Percentiles rank a stretch among this genome's conserved stretches.
Conservation (phyloP, 148 eudicot genomes). For the Agrostemma githago region DNA sequence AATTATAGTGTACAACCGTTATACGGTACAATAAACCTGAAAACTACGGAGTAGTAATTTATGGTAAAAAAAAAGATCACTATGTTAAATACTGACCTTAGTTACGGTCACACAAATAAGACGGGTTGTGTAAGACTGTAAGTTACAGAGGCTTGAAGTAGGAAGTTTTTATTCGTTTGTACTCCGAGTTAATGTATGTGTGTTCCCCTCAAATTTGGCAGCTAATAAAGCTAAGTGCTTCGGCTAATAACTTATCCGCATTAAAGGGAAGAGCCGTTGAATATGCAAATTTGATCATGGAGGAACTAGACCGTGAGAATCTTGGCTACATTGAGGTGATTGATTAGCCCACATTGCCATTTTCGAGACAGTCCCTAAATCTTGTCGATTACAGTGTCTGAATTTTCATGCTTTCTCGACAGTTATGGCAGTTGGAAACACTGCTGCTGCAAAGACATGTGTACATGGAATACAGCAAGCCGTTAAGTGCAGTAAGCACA, state of each 20-base stretch:
- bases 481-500: conserved; percentile 59
- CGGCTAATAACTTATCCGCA: conserved; percentile 67
- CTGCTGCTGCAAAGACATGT: conserved; percentile 74
- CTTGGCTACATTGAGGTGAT: conserved; percentile 93
- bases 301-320: conserved; percentile 83
- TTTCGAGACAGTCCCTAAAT: background rate
- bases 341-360: conserved; percentile 4
- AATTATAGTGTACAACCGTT: too few species aligned
- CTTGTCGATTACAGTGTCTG: background rate
- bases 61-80: too few species aligned
- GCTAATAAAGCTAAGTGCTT: conserved; percentile 92
- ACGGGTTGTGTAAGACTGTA: too few species aligned
- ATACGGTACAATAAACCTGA: too few species aligned
- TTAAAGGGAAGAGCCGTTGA: conserved; percentile 79
- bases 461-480: conserved; percentile 83
- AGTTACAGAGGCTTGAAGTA: too few species aligned
- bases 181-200: background rate
- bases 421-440: conserved; percentile 96
- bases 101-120: too few species aligned
- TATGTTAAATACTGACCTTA: too few species aligned
- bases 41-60: too few species aligned
- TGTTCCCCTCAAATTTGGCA: conserved; percentile 23
- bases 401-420: conserved; percentile 7
- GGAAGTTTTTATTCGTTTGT: background rate
- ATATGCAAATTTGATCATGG: conserved; percentile 90